These are phyloP conservation scores for Leccinum broughii DNA, from an alignment of 768 basidiomycete species.

Conservation along the genomic window DNA sequence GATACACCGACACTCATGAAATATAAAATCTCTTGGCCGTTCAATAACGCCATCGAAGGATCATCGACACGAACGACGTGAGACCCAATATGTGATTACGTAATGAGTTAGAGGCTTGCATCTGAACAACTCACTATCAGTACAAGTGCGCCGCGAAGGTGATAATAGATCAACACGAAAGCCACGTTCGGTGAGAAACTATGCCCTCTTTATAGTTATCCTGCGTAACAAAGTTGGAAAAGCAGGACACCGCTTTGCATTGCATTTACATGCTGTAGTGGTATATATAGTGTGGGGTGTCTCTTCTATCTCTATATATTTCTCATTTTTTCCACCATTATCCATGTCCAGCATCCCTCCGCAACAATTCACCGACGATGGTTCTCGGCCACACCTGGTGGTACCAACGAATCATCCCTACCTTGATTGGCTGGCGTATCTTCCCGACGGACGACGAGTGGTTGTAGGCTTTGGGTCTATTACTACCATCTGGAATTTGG, in stretches of 20 bases:
- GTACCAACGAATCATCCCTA: not conserved
- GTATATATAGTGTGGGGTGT: no score
- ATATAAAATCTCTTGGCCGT: constrained; percentile 19
- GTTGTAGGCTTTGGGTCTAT: not conserved
- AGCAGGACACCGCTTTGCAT: no score
- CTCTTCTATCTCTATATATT: no score
- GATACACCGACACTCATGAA: constrained; percentile 33
- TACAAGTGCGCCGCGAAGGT: no score
- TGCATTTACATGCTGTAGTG: no score
- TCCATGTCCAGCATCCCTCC: no score
- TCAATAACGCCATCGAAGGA: constrained; percentile 13
- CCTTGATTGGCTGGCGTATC: not conserved
- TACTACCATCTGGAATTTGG: constrained; percentile 4
- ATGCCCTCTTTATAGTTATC: no score
- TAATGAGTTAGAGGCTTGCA: not conserved
- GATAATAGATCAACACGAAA: no score
- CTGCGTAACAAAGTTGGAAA: no score
- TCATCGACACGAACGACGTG: not conserved
- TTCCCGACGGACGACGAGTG: constrained; percentile 10
- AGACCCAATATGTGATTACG: constrained; percentile 2
- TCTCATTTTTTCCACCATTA: no score
- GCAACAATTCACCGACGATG: not conserved
- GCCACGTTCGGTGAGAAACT: no score
- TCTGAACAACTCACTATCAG: no score
- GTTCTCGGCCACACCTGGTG: not conserved